phyloP scores from a whole-genome alignment of 2,329 filamentous ascomycete genomes.

The Talaromyces amestolkiae region DNA sequence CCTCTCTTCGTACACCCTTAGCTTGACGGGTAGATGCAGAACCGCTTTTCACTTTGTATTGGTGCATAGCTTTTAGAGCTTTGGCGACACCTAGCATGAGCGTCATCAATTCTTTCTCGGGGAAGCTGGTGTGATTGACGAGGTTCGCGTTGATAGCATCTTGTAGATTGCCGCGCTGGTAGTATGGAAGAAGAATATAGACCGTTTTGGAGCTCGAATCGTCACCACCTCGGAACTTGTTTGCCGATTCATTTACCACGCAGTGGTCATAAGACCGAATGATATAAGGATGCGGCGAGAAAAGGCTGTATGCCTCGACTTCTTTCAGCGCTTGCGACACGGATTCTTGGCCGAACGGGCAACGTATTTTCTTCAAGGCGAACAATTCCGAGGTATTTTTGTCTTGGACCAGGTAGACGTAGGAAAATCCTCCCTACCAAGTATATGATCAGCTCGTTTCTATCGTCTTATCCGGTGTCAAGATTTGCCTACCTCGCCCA shows the following conservation, averaged over 20 bases:
- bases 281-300: conserved; percentile 77
- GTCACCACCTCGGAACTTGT: conserved; percentile 55
- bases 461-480: background rate
- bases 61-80: conserved; percentile 86
- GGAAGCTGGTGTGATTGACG: conserved; percentile 89
- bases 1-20: conserved; percentile 55
- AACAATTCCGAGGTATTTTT: conserved; percentile 78
- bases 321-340: conserved; percentile 93
- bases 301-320: conserved; percentile 93
- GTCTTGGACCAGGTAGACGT: conserved; percentile 97
- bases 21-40: conserved; percentile 55
- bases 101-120: conserved; percentile 81
- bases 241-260: conserved; percentile 69
- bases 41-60: conserved; percentile 67
- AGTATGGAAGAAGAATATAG: conserved; percentile 95
- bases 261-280: conserved; percentile 82
- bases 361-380: conserved; percentile 97
- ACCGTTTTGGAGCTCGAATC: conserved; percentile 78
- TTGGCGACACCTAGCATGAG: conserved; percentile 89
- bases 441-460: background rate
- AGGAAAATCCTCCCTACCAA: conserved; percentile 85
- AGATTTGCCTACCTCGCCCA: conserved; percentile 70
- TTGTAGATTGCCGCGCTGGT: conserved; percentile 89
- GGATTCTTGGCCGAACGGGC: conserved; percentile 94
- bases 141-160: conserved; percentile 98